phyloP scores from a whole-genome alignment of 176 grass and related monocot genomes.

The Avena eriantha region DNA sequence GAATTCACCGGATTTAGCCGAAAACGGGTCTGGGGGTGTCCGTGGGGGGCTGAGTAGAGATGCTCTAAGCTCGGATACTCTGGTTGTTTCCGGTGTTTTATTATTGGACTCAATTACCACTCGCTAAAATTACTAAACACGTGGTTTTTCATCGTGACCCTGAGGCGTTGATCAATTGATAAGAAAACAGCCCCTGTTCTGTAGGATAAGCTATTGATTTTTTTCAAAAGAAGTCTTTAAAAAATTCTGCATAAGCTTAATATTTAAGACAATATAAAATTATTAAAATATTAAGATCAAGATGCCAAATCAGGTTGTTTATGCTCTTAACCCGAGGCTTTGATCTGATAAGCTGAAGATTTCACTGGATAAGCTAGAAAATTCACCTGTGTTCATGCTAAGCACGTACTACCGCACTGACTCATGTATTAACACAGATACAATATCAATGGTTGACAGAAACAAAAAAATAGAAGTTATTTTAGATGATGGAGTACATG shows the following conservation, averaged over 20 bases:
- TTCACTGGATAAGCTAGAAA: background rate
- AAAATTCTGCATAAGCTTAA: background rate
- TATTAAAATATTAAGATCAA: background rate
- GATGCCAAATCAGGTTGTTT: background rate
- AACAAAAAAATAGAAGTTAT: background rate
- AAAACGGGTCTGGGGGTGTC: no score
- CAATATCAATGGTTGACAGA: background rate
- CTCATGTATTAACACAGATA: background rate
- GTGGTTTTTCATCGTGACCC: no score
- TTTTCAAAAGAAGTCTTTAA: no score
- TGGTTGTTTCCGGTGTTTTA: no score
- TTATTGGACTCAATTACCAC: no score
- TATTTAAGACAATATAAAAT: background rate
- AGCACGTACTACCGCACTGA: background rate
- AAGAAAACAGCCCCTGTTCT: background rate
- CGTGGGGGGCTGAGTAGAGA: no score
- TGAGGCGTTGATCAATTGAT: no score
- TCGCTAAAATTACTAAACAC: no score
- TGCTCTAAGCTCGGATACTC: no score
- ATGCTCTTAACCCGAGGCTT: background rate
- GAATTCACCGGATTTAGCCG: no score
- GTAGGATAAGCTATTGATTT: no score
- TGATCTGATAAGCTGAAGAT: background rate
- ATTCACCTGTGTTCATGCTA: background rate
- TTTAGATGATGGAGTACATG: no score